A percentile compares a stretch with the other conserved stretches of the same genome.
Conservation (phyloP, 2,329 filamentous ascomycete genomes). For the Trichophyton simii region DNA sequence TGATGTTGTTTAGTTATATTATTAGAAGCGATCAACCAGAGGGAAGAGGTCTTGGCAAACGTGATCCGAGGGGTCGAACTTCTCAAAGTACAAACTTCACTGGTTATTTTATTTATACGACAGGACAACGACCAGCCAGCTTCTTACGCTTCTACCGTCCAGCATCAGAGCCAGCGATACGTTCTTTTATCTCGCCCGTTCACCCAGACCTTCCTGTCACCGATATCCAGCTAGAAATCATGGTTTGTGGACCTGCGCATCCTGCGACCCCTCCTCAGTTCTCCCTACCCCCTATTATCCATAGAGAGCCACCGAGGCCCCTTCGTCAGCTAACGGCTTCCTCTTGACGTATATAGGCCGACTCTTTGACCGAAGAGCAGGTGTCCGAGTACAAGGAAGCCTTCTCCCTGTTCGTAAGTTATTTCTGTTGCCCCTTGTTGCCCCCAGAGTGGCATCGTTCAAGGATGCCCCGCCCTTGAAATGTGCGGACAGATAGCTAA, state of each 20-base stretch:
- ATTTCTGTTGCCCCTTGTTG: neutral
- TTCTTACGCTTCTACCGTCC: neutral
- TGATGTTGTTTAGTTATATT: too few relatives aligned
- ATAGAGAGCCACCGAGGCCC: neutral
- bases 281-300: constrained; percentile 1
- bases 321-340: neutral
- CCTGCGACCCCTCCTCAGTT: neutral
- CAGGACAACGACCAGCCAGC: neutral
- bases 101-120: neutral
- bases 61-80: neutral
- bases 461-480: constrained; percentile 2
- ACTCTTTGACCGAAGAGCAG: constrained; percentile 98
- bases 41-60: neutral
- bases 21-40: too few relatives aligned
- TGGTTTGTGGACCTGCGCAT: neutral
- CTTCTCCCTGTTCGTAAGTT: constrained; percentile 97
- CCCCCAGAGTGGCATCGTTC: neutral
- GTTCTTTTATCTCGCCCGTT: neutral
- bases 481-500: constrained; percentile 6
- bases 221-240: neutral
- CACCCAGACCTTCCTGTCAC: neutral
- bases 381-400: constrained; percentile 99
- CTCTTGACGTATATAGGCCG: constrained; percentile 50
- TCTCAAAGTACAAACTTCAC: neutral
- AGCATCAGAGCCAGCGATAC: neutral